Evolutionary conservation across 2,329 filamentous ascomycete species (phyloP).

Genomic region (Ophiognomonia clavigignenti-juglandacearum): DNA sequence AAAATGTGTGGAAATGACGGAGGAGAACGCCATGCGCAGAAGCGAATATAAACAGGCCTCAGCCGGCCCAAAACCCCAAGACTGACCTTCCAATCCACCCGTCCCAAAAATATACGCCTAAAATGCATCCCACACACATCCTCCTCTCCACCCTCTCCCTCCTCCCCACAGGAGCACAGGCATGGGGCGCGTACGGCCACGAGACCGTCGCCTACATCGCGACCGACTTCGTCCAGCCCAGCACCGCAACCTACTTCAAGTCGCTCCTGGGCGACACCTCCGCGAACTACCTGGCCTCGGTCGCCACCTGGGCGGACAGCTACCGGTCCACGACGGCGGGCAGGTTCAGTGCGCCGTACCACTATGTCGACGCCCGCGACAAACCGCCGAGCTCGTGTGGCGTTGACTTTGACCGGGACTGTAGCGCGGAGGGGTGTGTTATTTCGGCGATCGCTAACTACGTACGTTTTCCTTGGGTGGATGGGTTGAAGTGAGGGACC

Average conservation of each 20-base stretch:
- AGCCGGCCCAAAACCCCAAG: no score
- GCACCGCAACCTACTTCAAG: slow-evolving; percentile 38
- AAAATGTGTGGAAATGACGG: not conserved
- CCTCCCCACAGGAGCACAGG: slow-evolving; percentile 13
- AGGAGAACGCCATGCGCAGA: no score
- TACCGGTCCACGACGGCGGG: slow-evolving; percentile 42
- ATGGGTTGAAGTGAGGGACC: not conserved
- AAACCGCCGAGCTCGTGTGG: slow-evolving; percentile 42
- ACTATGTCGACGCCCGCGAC: slow-evolving; percentile 51
- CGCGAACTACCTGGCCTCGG: slow-evolving; percentile 40
- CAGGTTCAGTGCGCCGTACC: slow-evolving; percentile 38
- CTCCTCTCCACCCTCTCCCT: not conserved
- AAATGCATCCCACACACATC: not conserved
- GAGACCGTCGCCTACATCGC: slow-evolving; percentile 51
- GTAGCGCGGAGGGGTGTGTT: slow-evolving; percentile 37
- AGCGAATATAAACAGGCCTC: no score
- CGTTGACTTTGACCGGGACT: slow-evolving; percentile 38
- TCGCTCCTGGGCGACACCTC: slow-evolving; percentile 38
- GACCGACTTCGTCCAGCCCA: slow-evolving; percentile 38
- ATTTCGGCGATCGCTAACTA: slow-evolving; percentile 37
- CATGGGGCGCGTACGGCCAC: slow-evolving; percentile 44
- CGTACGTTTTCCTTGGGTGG: not conserved
- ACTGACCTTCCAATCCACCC: not conserved
- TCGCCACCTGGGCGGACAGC: slow-evolving; percentile 47
- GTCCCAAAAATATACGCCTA: no score